Base-by-base conservation (phyloP, 176 grass and related monocot species). In the Eragrostis nindensis region DNA sequence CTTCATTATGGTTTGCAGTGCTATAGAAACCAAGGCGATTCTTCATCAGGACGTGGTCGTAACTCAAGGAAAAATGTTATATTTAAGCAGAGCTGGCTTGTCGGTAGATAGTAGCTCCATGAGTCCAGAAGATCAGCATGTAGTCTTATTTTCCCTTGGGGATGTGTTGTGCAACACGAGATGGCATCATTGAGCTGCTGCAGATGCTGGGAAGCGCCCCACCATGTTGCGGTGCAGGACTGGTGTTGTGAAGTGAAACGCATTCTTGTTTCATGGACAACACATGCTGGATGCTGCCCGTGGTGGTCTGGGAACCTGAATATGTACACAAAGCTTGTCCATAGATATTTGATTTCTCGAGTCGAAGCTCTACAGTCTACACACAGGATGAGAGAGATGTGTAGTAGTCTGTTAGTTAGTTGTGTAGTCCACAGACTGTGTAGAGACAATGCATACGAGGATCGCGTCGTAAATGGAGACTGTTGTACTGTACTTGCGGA, bases 21-120 rank as follows among this genome's bases (percentile, higher is more conserved):
- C 78, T 98, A 98, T 66, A 88, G 92, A 6, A 92, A 92, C 62
- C 92, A 91, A 77, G 92, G 95, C n/a, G 95, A 95, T 63, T 93
- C 90, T n/a, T 71, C 85, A 18, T 92, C 94, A 56, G 78, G 62
- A 56, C 88, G 54, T 14, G 86, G 90, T 11, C 80, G 42, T 10
- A 89, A 70, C 71, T 85, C 87, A 26, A 91, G 91, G 81, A 87
- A 91, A 86, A 84, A 86, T 69, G 64, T 71, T 73, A 85, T 88
- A 81, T 94, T 98, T 14, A 98, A 92, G 59, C 82, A 86, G 75
- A 88, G 94, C 2, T 97, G 91, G 94, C 87, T 97, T 53, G 89
- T 90, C 17, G 90, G 71, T 57, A 97, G 94, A 92, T 97, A 89
- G 59, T 21, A 63, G 13, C 15, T 11, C 18, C 38, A 38, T 29